Evolutionary conservation across 164 flowering plant genomes (phyloP), one percentile per base, ranked within the genome.

Genomic region (Platanus orientalis): DNA sequence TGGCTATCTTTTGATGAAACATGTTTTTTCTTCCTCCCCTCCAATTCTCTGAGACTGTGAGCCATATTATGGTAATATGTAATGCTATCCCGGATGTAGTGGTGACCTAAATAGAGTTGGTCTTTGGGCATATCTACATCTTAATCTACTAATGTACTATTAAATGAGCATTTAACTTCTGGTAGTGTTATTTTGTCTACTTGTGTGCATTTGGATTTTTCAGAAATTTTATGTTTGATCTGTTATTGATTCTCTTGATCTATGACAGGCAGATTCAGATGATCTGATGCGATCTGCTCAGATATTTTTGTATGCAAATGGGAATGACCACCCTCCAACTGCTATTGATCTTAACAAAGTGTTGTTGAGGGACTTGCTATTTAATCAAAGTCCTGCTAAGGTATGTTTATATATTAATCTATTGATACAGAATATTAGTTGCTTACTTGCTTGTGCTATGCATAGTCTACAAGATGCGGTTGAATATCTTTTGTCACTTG

Each of bases 331-430:
- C 7, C 84, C 94, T 75, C 97, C 99, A 42, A 94, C 99, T 54
- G 88, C 97, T 49, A 84, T 94, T 72, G 90, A 88, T 55, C 75
- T 89, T 9, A 86, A 91, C 76, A 94, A 83, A 73, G 73, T 92
- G 29, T 66, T 94, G 52, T 45, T 92, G 65, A 79, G 64, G 72
- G 96, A 88, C 45, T 75, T 91, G 76, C 58, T 89, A 54, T 94
- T 89, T 75, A 91, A 88, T 77, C 92, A 80, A 67, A 84, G 95
- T 73, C 88, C 97, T 47, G 34, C 89, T 20, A 94, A 94, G 97
- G 98, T 92, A 74, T 62, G 34, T 51, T n/a, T 13, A 29, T 49
- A 19, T 45, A 19, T 45, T 45, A 16, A 16, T 36, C 42, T 36
- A 7, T 14, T 7, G 36, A 32, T 32, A 9, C 36, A 32, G 4